Conservation (phyloP, 2,329 filamentous ascomycete species). For the Sclerotiophoma versabilis region DNA sequence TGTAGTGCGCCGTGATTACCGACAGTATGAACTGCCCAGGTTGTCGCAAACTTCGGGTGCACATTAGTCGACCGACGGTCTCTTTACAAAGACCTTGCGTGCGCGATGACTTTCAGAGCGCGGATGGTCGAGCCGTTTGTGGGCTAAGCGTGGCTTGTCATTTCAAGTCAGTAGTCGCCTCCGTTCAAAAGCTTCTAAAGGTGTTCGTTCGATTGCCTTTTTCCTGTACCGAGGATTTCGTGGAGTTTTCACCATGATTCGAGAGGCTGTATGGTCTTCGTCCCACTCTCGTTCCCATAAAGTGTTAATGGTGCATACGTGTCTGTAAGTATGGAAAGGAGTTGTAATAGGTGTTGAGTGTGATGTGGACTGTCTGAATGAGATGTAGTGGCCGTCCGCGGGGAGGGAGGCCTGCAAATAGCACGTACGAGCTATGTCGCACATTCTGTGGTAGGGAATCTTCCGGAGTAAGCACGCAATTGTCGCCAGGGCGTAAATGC, state of each 20-base stretch:
- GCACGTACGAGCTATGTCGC: not conserved
- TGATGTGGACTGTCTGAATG: too few species aligned
- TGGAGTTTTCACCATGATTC: not conserved
- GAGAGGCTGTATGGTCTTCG: not conserved
- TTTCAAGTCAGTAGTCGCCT: not conserved
- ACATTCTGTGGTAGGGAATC: not conserved
- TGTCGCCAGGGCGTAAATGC: not conserved
- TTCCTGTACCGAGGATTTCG: not conserved
- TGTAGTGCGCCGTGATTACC: not conserved
- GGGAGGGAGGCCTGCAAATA: too few species aligned
- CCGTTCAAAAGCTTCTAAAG: not conserved
- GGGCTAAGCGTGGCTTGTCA: not conserved
- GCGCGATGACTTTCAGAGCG: slow-evolving; percentile 1
- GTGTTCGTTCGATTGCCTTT: not conserved
- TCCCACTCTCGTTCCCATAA: not conserved
- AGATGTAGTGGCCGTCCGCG: too few species aligned
- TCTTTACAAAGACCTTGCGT: not conserved
- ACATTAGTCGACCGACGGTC: not conserved
- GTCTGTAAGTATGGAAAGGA: not conserved
- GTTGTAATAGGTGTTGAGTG: not conserved
- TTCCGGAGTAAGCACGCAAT: too few species aligned
- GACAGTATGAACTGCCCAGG: not conserved
- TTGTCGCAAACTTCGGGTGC: not conserved
- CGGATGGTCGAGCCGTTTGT: slow-evolving; percentile 9
- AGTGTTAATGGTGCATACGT: not conserved